Evolutionary conservation across 352 stramenopile genomes (phyloP).

Genomic region (Phytophthora citrophthora): DNA sequence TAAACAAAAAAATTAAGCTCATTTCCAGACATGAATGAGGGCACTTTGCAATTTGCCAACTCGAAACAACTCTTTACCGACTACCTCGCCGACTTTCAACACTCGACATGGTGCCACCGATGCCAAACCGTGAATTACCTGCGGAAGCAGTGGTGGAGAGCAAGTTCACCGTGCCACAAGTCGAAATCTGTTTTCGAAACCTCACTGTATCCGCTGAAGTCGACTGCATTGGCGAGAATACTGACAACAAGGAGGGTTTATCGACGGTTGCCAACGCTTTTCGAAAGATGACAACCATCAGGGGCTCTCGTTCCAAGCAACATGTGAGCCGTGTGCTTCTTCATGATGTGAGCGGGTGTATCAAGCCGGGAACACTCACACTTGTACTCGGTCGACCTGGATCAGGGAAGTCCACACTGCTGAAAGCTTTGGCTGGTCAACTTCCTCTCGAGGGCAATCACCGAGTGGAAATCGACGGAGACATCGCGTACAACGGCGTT

Average conservation of each 20-base stretch:
- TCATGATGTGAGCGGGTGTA: slow-evolving; percentile 22
- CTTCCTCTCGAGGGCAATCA: slow-evolving; percentile 29
- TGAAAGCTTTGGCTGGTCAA: slow-evolving; percentile 39
- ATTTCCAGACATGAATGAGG: neutral
- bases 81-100: neutral
- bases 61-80: neutral
- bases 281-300: neutral
- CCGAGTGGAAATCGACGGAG: slow-evolving; percentile 27
- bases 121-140: neutral
- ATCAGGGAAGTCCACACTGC: slow-evolving; percentile 47
- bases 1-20: neutral
- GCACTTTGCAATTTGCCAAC: slow-evolving; percentile 10
- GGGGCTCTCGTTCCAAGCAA: slow-evolving; percentile 15
- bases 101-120: neutral
- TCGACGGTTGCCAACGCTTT: slow-evolving; percentile 40
- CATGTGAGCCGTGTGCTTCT: slow-evolving; percentile 35
- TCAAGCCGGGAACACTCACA: slow-evolving; percentile 36
- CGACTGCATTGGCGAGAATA: slow-evolving; percentile 2
- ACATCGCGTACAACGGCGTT: slow-evolving; percentile 34
- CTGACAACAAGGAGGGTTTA: slow-evolving; percentile 20
- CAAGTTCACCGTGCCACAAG: neutral
- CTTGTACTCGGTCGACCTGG: slow-evolving; percentile 35
- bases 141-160: neutral
- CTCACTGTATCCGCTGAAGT: slow-evolving; percentile 42
- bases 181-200: slow-evolving; percentile 57